Base-by-base conservation (phyloP, 768 basidiomycete genomes). In the Termitomyces sp. region DNA sequence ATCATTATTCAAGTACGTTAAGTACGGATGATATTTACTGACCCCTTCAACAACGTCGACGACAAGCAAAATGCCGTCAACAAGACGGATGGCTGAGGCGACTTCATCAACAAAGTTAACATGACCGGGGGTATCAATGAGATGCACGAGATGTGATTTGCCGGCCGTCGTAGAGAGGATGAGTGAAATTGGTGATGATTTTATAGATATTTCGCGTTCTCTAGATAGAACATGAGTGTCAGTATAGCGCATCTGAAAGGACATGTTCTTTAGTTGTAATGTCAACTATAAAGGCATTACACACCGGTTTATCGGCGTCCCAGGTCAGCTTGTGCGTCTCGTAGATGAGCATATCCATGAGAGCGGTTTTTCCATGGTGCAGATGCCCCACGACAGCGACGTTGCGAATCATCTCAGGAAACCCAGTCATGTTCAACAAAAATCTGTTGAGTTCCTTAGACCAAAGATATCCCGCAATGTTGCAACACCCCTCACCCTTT, bases 41-140 rank as follows among this genome's bases (percentile, higher is more conserved):
- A 96, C 96, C 65, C 97, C 97, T 76, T 98, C 97, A 5, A 98
- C 91, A n/a, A 92, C 97, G 66, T 99, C 97, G 3, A 99, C 95
- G 1, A 98, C 95, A 24, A 99, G 73, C 1, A 98, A 72, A 46
- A 97, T 85, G 35, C 97, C 97, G 68, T 99, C 97, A 18, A 83
- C 87, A 40, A 98, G 74, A 45, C 97, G 83, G 57, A 95, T 84
- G 8, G 92, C 80, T 7, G 88, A 84, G 2, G 94, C 95, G 22
- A 94, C 94, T 72, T 99, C 97, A 67, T 99, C 97, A n/a, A 95
- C 84, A 68, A 99, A 98, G 72, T 98, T 98, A 59, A 95, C 92
- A 66, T 99, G 97, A 35, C 97, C 97, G 3, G 97, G 97, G 0
- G 97, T 98, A 71, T 99, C 97, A 65, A 99, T 87, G 32, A 98